Evolutionary conservation across 176 grass and related monocot genomes (phyloP), one percentile per base, ranked within the genome.

Genomic region (Thinopyrum elongatum): DNA sequence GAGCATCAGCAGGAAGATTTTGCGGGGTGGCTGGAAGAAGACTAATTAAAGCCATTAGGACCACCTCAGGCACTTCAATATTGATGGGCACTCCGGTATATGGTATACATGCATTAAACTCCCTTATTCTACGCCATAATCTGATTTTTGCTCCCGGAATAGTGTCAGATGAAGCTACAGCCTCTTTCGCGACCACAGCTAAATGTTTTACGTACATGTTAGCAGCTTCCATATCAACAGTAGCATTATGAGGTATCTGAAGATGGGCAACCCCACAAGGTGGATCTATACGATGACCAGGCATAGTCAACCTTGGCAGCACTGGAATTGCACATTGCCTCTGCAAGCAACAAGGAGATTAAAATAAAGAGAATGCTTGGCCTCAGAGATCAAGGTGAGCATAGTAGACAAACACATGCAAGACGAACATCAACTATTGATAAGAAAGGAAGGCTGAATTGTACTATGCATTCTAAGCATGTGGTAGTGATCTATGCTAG

Each of bases 81-180:
- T 92, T 92, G 84, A 88, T 73, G 70, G 94, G 97, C 21, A 99
- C 86, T 80, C 97, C 97, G 61, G 88, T 91, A 59, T 99, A 96
- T 5, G 94, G 88, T 89, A 99, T 73, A 67, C 97, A 99, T 31
- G 97, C 93, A 94, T 99, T 99, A 16, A 99, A 99, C 75, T 99
- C 97, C 70, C 97, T 88, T 93, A 96, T 99, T 94, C 97, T 94
- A 38, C 97, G 94, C 97, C 97, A 99, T 26, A 99, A 89, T 84
- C 89, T 89, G 81, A 95, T 95, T 79, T 93, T 95, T 77, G 97
- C 94, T 55, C 97, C 97, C 65, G 97, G 97, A 55, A 94, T 80
- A 80, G 94, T 91, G 81, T 99, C 97, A 73, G 94, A 87, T 77
- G 77, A 87, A 63, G 79, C 94, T 57, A 96, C 94, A 88, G 97